phyloP scores from a whole-genome alignment of 352 stramenopile species.

The Globisporangium solare region DNA sequence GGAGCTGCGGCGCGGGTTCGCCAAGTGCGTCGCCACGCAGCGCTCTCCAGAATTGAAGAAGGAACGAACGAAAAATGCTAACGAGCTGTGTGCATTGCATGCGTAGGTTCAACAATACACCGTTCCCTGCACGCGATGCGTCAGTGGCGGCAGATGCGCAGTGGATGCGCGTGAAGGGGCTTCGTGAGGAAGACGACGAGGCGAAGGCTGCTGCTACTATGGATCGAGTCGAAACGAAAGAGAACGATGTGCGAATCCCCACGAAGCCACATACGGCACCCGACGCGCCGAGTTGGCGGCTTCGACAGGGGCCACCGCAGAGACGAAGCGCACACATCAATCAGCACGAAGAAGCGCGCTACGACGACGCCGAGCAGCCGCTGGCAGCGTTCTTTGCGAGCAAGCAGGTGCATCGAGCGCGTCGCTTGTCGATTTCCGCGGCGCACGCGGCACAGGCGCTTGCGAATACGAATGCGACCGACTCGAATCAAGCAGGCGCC shows the following conservation, averaged over 20 bases:
- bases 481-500: neutral
- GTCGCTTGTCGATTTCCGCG: conserved; percentile 13
- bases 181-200: conserved; percentile 1
- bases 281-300: neutral
- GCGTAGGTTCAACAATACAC: conserved; percentile 16
- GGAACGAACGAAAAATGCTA: neutral
- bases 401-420: conserved; percentile 13
- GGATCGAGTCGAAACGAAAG: neutral
- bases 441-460: conserved; percentile 17
- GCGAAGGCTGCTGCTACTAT: too few species aligned
- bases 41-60: neutral
- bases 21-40: conserved; percentile 20
- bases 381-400: conserved; percentile 22
- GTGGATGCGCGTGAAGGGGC: neutral
- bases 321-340: conserved; percentile 9
- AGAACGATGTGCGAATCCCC: conserved; percentile 5
- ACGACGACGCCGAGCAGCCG: conserved; percentile 6
- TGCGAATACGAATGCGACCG: neutral
- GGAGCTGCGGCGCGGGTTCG: conserved; percentile 29
- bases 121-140: neutral
- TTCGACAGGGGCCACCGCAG: conserved; percentile 7
- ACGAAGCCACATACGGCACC: conserved; percentile 9
- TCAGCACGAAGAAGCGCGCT: conserved; percentile 6
- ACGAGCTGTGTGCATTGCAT: conserved; percentile 3
- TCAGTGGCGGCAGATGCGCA: conserved; percentile 3